Evolutionary conservation across 2,329 filamentous ascomycete genomes (phyloP), one percentile per base, ranked within the genome.

Genomic region (Alternaria atra): DNA sequence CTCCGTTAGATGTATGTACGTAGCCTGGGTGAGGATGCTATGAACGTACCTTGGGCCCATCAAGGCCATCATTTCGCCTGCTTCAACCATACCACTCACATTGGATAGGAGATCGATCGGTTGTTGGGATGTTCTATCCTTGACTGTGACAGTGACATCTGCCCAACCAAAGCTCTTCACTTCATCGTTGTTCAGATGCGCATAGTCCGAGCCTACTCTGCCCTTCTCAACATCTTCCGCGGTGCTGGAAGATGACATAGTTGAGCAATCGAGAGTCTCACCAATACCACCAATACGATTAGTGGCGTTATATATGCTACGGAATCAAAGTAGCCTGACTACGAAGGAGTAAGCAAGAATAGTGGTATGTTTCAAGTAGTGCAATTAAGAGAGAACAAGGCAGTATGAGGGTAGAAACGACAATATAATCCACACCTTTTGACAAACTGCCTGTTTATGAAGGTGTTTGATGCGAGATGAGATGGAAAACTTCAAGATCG

Each of bases 61-160:
- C 46, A 96, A 79, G 39, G 92, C 93, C 61, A 92, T 85, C 42
- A 94, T 81, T 71, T 93, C 89, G 30, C 90, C 91, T 32, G 89
- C 88, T 74, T 88, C 80, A 44, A 91, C 86, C 52, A 87, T 79
- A 10, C 91, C 91, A 70, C 85, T 84, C 48, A 90, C 85, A 66
- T 86, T 81, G 32, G 86, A 83, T 5, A 94, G 83, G 59, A 94
- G 88, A 17, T 84, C 81, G 66, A 88, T 87, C 1, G 86, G 83
- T 63, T 86, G 73, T 68, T 90, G 89, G 1, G 89, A 89, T 63
- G 87, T 82, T 5, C 87, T 83, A 76, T 94, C 90, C 69, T 91
- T 91, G 65, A 94, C 90, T 0, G 85, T 89, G 48, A 94, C 91
- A 0, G 84, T 88, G 52, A 93, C 81, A 55, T 84, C 82, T 47